Base-by-base conservation (phyloP, 2,329 filamentous ascomycete genomes). In the Aureobasidium leucospermi region DNA sequence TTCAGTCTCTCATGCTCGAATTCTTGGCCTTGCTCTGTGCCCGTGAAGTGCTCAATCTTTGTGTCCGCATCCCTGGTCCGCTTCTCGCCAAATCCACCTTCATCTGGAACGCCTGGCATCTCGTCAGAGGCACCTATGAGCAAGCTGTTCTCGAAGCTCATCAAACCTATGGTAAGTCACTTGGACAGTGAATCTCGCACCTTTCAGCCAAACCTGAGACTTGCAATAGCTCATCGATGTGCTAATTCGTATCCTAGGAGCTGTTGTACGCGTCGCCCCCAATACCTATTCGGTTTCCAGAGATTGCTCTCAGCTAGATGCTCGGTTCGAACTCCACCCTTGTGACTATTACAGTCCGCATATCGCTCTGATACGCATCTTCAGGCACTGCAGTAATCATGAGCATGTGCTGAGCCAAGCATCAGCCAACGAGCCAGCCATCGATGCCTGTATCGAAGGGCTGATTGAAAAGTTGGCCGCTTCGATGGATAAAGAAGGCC, bases 61-160 rank as follows among this genome's bases (percentile, higher is more conserved):
- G 28, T 42, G 8, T 36, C 32, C 15, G 10, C 9, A 61, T 66
- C 6, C 62, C 64, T 39, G 65, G 65, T 23, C 60, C 64, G 6
- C 29, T 62, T 19, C 39, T 67, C 23, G 66, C 66, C 15, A 65
- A 64, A 39, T 38, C 65, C 23, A 63, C 65, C 8, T 39, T 49
- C 15, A 39, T 66, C 0, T 67, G 65, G 65, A 64, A 64, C 58
- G 15, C 60, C 2, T 61, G 47, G 56, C 64, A 67, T 41, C 41
- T 64, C 11, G 28, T 61, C n/a, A 45, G 52, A n/a, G 63, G 63
- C 55, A 60, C 61, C 1, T 66, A 66, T 62, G 46, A 57, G 23
- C 16, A 57, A n/a, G 58, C 34, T 34, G n/a, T 66, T 13, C 28
- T 34, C 29, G n/a, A 59, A 7, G 60, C 65, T 4, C 66, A 66